Conservation (phyloP, 768 basidiomycete species). For the Lactarius hatsudake region DNA sequence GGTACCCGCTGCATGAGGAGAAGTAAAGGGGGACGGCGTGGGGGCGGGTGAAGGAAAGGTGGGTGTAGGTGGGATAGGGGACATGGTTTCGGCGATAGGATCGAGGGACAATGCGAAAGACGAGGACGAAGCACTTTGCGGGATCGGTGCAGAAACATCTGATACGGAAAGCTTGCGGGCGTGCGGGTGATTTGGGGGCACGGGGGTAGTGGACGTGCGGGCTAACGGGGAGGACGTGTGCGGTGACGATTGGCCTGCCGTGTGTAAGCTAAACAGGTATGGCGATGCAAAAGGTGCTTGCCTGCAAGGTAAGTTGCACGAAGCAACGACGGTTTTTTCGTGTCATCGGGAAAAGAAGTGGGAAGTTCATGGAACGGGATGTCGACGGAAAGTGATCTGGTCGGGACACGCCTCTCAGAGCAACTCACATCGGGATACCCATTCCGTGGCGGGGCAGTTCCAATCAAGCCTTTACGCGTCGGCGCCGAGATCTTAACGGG, state of each 20-base stretch:
- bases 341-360: conserved; percentile 20
- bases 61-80: conserved; percentile 34
- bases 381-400: conserved; percentile 66
- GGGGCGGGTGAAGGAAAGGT: conserved; percentile 30
- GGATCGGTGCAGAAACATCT: conserved; percentile 17
- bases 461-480: conserved; percentile 55
- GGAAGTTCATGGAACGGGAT: conserved; percentile 49
- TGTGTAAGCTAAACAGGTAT: neutral
- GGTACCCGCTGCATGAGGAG: neutral
- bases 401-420: neutral
- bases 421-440: conserved; percentile 29
- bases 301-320: conserved; percentile 22
- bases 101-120: conserved; percentile 37
- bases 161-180: conserved; percentile 68
- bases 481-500: conserved; percentile 17
- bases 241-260: conserved; percentile 13
- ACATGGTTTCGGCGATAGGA: conserved; percentile 34
- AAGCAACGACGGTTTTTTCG: conserved; percentile 11
- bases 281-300: neutral
- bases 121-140: conserved; percentile 35
- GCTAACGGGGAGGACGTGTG: conserved; percentile 42
- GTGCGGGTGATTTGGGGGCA: conserved; percentile 67
- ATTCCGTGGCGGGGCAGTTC: conserved; percentile 35
- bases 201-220: conserved; percentile 40
- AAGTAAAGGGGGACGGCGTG: conserved; percentile 32